Base-by-base conservation (phyloP, 1,284 basidiomycete genomes). In the Melampsora americana region DNA sequence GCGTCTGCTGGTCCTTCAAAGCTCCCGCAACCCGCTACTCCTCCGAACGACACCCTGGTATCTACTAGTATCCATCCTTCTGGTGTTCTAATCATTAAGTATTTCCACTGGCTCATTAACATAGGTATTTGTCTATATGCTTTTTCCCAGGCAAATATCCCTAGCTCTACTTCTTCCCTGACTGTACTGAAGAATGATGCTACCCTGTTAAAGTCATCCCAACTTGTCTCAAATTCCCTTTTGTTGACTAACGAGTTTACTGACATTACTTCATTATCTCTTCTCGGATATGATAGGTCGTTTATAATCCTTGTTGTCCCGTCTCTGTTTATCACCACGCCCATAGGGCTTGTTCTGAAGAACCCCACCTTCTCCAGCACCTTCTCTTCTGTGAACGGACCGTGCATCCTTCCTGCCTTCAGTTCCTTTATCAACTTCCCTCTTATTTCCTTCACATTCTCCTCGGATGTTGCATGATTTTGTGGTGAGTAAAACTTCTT, bases 91-190 rank as follows among this genome's bases (percentile, higher is more conserved):
- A 20, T 16, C 42, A 44, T 46, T 16, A 67, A 48, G 28, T 5
- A 67, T 4, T 12, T 5, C 66, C 66, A 50, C 28, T 67, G 66
- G 5, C 30, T 16, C 18, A n/a, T 1, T 3, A 2, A 1, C 18
- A 42, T 67, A 2, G 66, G 46, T 2, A 67, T 67, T 18, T 67
- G 66, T 2, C 44, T 68, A n/a, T n/a, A n/a, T n/a, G n/a, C n/a
- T n/a, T n/a, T n/a, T n/a, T n/a, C n/a, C n/a, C n/a, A n/a, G n/a
- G n/a, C n/a, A n/a, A n/a, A n/a, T n/a, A n/a, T n/a, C n/a, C n/a
- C n/a, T n/a, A n/a, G n/a, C n/a, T n/a, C n/a, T n/a, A n/a, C n/a
- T n/a, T n/a, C n/a, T n/a, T n/a, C n/a, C n/a, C n/a, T n/a, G n/a
- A n/a, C n/a, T n/a, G n/a, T n/a, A n/a, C n/a, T n/a, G n/a, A n/a